These are phyloP conservation scores for Metschnikowia amazonensis DNA, from an alignment of 805 yeast genomes.

Conservation along the genomic window DNA sequence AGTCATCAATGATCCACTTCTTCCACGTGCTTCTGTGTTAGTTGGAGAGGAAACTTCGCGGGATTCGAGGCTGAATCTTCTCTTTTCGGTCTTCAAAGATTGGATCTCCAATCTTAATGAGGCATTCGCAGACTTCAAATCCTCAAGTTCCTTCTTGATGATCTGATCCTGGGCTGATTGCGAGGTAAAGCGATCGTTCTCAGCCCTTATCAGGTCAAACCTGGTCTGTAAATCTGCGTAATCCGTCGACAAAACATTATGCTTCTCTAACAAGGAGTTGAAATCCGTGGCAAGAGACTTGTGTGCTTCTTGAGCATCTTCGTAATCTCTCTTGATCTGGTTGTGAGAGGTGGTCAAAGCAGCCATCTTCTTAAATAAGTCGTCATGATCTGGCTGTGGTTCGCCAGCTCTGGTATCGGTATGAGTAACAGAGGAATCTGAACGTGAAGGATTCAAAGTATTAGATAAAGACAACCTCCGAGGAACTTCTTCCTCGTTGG, in stretches of 20 bases:
- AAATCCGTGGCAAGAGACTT: conserved; percentile 11
- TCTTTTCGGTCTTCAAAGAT: conserved; percentile 26
- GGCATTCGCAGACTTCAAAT: conserved; percentile 29
- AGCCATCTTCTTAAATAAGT: background rate
- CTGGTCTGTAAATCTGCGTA: conserved; percentile 7
- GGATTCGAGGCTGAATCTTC: background rate
- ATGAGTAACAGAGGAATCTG: background rate
- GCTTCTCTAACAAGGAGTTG: conserved; percentile 3
- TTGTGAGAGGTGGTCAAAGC: conserved; percentile 6
- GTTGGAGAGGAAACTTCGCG: background rate
- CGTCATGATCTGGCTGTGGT: background rate
- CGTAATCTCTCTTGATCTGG: conserved; percentile 16
- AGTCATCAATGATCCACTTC: background rate
- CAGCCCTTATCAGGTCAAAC: conserved; percentile 5
- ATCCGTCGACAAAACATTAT: conserved; percentile 2
- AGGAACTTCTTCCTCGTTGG: background rate
- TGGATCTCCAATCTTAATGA: conserved; percentile 37
- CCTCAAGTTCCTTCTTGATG: conserved; percentile 23
- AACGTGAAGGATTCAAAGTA: background rate
- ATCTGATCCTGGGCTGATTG: conserved; percentile 1
- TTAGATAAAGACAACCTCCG: conserved; percentile 11
- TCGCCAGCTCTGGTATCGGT: background rate
- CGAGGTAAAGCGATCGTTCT: conserved; percentile 5
- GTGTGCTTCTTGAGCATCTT: conserved; percentile 23
- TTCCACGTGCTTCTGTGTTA: background rate